Conservation (phyloP, 257 asterid species). For the Mitragyna speciosa region DNA sequence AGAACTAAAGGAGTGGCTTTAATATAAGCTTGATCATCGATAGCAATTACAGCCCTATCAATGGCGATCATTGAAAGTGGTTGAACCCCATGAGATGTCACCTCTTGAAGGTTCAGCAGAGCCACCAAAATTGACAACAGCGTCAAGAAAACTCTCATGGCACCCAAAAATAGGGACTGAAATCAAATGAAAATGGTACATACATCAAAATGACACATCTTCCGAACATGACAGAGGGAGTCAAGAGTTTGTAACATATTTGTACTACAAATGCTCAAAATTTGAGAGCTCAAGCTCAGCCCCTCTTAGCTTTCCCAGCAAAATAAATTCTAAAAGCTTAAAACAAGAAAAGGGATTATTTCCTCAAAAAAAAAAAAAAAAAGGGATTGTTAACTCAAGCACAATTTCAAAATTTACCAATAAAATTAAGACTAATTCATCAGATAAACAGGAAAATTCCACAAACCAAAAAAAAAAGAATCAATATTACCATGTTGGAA, state of each 20-base stretch:
- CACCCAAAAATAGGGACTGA: neutral
- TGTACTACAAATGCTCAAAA: neutral
- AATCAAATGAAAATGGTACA: neutral
- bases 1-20: slow-evolving; percentile 76
- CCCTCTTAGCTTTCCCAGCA: neutral
- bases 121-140: slow-evolving; percentile 51
- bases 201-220: neutral
- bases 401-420: neutral
- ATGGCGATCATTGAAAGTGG: slow-evolving; percentile 65
- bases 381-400: neutral
- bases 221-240: neutral
- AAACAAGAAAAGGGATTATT: neutral
- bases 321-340: neutral
- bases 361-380: neutral
- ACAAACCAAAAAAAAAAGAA: neutral
- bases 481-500: too few species aligned
- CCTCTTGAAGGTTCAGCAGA: slow-evolving; percentile 43
- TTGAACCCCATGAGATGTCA: slow-evolving; percentile 65
- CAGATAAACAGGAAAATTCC: neutral
- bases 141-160: slow-evolving; percentile 40
- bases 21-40: slow-evolving; percentile 55
- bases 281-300: neutral
- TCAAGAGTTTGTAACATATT: neutral
- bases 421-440: neutral
- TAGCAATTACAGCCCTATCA: slow-evolving; percentile 55